These are phyloP conservation scores for Euphorbia peplus DNA, from an alignment of 345 rosid species.

Conservation along the genomic window DNA sequence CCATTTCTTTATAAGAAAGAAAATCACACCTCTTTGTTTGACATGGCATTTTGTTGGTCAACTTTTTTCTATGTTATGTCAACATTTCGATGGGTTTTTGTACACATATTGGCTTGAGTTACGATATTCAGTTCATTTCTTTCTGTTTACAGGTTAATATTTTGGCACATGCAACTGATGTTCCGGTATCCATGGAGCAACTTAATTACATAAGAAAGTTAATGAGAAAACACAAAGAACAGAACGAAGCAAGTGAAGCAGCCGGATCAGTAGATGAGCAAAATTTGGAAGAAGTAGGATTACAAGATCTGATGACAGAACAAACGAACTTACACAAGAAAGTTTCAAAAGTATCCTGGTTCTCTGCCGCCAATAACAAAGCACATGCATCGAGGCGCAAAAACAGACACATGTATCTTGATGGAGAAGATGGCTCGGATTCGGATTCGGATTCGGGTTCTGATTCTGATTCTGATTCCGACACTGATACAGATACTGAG, in stretches of 20 bases:
- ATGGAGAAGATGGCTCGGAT: constrained; percentile 36
- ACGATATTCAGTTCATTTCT: constrained; percentile 19
- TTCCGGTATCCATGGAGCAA: constrained; percentile 66
- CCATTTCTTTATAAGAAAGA: no score
- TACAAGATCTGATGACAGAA: constrained; percentile 29
- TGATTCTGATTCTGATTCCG: constrained; percentile 42
- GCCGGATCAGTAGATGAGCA: constrained; percentile 21
- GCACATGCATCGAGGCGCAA: constrained; percentile 15
- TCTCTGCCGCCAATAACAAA: constrained; percentile 33
- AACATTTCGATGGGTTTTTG: no score
- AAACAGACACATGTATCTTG: constrained; percentile 25
- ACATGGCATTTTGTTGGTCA: no score
- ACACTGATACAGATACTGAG: constrained; percentile 41
- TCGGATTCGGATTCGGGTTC: constrained; percentile 43
- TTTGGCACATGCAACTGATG: constrained; percentile 74
- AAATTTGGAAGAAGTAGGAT: constrained; percentile 29
- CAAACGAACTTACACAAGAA: constrained; percentile 31
- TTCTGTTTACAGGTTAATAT: constrained; percentile 69
- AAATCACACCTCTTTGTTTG: no score
- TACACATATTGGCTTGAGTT: no score
- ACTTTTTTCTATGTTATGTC: no score
- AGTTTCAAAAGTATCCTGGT: constrained; percentile 38
- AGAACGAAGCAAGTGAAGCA: constrained; percentile 30
- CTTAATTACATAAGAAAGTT: constrained; percentile 72
- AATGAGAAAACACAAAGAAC: constrained; percentile 52